Evolutionary conservation across 2,329 filamentous ascomycete genomes (phyloP).

Genomic region (Gliomastix tumulicola): DNA sequence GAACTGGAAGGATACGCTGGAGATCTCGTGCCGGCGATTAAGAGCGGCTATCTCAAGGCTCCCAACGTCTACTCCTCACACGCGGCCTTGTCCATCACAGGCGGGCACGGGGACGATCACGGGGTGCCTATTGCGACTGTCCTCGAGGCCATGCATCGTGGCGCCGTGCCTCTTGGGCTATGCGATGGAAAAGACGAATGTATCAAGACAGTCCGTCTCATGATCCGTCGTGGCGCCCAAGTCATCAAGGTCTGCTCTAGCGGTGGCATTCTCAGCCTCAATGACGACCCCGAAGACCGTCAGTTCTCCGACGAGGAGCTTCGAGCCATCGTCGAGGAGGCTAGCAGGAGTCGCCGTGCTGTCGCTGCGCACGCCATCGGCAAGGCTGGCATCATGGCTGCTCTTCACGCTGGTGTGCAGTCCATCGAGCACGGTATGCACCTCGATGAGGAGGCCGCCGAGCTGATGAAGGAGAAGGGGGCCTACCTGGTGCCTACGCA

Average conservation of each 20-base stretch:
- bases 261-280: conserved; percentile 33
- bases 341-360: conserved; percentile 24
- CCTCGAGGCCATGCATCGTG: conserved; percentile 18
- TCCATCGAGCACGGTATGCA: conserved; percentile 42
- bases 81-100: conserved; percentile 33
- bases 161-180: conserved; percentile 20
- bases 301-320: conserved; percentile 38
- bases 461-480: conserved; percentile 35
- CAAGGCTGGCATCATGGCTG: conserved; percentile 37
- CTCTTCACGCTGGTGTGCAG: conserved; percentile 31
- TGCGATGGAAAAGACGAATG: conserved; percentile 40
- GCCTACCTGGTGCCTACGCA: conserved; percentile 36
- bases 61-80: conserved; percentile 38
- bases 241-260: conserved; percentile 39
- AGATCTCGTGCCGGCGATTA: conserved; percentile 30
- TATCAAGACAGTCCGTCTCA: conserved; percentile 28
- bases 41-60: conserved; percentile 31
- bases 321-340: conserved; percentile 34
- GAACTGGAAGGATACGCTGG: conserved; percentile 37
- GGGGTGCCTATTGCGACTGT: conserved; percentile 24
- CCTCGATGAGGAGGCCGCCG: conserved; percentile 34
- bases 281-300: conserved; percentile 32
- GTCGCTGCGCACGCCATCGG: conserved; percentile 38
- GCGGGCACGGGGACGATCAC: conserved; percentile 38
- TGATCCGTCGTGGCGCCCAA: conserved; percentile 36